These are phyloP conservation scores for Echium plantagineum DNA, from an alignment of 257 asterid genomes.

Conservation along the genomic window DNA sequence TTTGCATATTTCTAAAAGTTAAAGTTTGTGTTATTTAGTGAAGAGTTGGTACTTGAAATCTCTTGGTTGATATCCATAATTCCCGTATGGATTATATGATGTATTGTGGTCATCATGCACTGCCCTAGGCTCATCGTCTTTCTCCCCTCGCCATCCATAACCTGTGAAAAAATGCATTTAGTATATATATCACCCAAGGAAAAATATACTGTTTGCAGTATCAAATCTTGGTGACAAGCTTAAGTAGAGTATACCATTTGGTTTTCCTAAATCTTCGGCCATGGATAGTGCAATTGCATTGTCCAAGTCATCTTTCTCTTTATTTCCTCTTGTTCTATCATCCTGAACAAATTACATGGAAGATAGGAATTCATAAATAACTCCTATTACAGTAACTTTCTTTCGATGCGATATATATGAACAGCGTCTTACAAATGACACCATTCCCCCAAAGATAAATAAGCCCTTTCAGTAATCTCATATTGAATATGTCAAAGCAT, in stretches of 20 bases:
- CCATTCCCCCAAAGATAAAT: no score
- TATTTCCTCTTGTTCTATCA: slow-evolving; percentile 48
- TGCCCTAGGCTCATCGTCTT: slow-evolving; percentile 33
- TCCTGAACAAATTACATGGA: slow-evolving; percentile 32
- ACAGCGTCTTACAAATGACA: no score
- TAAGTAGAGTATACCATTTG: slow-evolving; percentile 29
- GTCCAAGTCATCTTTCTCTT: slow-evolving; percentile 75
- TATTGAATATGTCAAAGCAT: no score
- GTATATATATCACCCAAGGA: background rate
- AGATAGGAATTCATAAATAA: background rate
- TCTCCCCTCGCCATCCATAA: slow-evolving; percentile 38
- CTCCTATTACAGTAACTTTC: no score
- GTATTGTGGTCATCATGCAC: background rate
- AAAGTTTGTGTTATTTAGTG: background rate
- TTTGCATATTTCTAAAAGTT: no score
- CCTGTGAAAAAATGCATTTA: slow-evolving; percentile 31
- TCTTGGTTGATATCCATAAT: slow-evolving; percentile 1
- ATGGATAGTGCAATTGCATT: slow-evolving; percentile 79
- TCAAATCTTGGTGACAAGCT: background rate
- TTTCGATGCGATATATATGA: no score
- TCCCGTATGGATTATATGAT: background rate
- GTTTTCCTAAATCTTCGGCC: slow-evolving; percentile 60
- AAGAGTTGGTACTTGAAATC: background rate
- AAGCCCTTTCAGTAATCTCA: no score
- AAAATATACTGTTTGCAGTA: background rate